phyloP scores from a whole-genome alignment of 208 protist genomes.

The Naegleria gruberi region DNA sequence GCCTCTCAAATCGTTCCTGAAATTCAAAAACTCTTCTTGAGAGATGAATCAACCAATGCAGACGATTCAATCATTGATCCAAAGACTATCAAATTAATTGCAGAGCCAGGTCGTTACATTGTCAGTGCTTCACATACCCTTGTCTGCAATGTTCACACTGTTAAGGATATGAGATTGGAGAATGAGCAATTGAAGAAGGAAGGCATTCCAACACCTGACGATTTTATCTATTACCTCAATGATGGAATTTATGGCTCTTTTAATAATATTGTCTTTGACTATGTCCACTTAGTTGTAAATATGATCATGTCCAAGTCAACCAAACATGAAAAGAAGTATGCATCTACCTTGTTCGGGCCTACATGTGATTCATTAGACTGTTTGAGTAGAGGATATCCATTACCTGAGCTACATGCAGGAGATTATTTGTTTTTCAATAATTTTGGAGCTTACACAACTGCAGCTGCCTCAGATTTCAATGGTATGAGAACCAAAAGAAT shows the following conservation, averaged over 20 bases:
- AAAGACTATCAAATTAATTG: constrained; percentile 51
- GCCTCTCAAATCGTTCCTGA: constrained; percentile 46
- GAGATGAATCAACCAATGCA: constrained; percentile 12
- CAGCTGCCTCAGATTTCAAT: constrained; percentile 60
- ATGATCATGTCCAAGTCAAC: background rate
- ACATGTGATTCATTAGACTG: constrained; percentile 71
- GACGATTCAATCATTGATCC: background rate
- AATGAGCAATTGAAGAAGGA: background rate
- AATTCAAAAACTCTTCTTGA: constrained; percentile 53
- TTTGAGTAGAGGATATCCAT: constrained; percentile 54
- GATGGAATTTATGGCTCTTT: constrained; percentile 71
- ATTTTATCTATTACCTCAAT: constrained; percentile 68
- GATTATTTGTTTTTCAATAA: constrained; percentile 64
- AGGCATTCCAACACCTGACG: background rate
- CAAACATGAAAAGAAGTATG: constrained; percentile 27
- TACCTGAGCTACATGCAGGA: constrained; percentile 57
- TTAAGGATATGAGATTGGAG: background rate
- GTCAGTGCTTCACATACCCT: constrained; percentile 51
- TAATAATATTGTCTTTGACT: constrained; percentile 71
- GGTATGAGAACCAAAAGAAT: constrained; percentile 51
- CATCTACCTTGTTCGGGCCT: constrained; percentile 64
- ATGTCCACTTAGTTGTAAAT: constrained; percentile 39
- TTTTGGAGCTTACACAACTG: constrained; percentile 73
- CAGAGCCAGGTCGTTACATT: constrained; percentile 67
- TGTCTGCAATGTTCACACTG: background rate